Base-by-base conservation (phyloP, 2,329 filamentous ascomycete genomes). In the Colletotrichum gloeosporioides region DNA sequence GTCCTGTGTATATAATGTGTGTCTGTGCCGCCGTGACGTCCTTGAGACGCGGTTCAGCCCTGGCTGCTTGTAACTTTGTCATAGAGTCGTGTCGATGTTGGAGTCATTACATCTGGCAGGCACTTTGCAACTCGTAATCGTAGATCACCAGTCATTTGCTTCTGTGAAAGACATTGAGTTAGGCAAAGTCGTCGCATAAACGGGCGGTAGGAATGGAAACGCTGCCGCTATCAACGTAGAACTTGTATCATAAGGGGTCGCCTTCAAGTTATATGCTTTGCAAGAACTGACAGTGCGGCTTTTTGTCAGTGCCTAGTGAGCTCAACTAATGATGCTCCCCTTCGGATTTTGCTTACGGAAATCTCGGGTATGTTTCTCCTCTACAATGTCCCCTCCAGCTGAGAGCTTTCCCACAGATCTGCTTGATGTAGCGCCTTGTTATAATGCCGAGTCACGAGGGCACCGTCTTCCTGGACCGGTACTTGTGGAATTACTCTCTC, bases 121-220 rank as follows among this genome's bases (percentile, higher is more conserved):
- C 9, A 12, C 10, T 49, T 49, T n/a, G 9, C 8, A 10, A 2
- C 0, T 49, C 4, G 6, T 13, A 49, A 22, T 8, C 2, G 22
- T 7, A 49, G 6, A 0, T 13, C 44, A n/a, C 1, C n/a, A 22
- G 4, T n/a, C 1, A 6, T 1, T 0, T 6, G 3, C 6, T 49
- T 49, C 1, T 22, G 6, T 22, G 6, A 22, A 49, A 49, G 44
- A 13, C n/a, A 53, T 53, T 0, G 0, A 2, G 10, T 3, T 2
- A 22, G 44, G 6, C 1, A 49, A n/a, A 49, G 1, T 3, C 2
- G 0, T 22, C n/a, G 44, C 44, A 49, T 49, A 49, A 49, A 18
- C 0, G 3, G 44, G n/a, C 4, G 44, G n/a, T 22, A 12, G 10
- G 0, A 8, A 53, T 22, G 44, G 44, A 4, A 22, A 49, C 3